Evolutionary conservation across 2,329 filamentous ascomycete species (phyloP).

Genomic region (Scopulariopsis brevicaulis): DNA sequence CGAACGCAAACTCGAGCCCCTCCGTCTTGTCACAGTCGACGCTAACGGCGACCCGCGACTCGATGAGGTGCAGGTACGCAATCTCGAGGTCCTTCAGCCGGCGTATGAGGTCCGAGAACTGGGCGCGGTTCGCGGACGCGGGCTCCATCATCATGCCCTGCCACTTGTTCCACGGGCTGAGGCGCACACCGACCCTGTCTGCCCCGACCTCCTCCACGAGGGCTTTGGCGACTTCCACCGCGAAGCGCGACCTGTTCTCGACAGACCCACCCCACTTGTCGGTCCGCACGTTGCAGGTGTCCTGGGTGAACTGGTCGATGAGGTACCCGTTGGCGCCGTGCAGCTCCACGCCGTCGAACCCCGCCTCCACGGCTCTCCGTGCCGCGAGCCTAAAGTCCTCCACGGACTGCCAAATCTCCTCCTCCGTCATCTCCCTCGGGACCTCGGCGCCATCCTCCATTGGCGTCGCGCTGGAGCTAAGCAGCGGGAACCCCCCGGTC

Average conservation of each 20-base stretch:
- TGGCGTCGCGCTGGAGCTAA: conserved; percentile 19
- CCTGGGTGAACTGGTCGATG: conserved; percentile 50
- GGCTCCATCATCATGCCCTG: conserved; percentile 52
- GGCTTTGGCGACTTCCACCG: conserved; percentile 34
- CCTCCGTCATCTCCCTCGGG: conserved; percentile 52
- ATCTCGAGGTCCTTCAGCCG: conserved; percentile 39
- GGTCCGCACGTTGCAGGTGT: conserved; percentile 36
- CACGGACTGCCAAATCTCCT: conserved; percentile 56
- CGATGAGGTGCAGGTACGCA: conserved; percentile 47
- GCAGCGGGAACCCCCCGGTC: conserved; percentile 2
- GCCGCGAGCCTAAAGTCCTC: conserved; percentile 43
- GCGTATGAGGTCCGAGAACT: conserved; percentile 43
- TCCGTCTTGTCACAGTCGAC: conserved; percentile 20
- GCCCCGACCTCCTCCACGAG: conserved; percentile 31
- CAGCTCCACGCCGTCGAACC: conserved; percentile 59
- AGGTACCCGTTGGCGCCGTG: conserved; percentile 49
- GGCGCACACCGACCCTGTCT: conserved; percentile 37
- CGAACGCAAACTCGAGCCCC: neutral
- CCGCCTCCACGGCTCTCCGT: conserved; percentile 45
- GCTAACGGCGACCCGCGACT: conserved; percentile 34
- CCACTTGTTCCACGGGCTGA: conserved; percentile 46
- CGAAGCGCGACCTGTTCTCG: conserved; percentile 38
- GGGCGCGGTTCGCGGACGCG: conserved; percentile 31
- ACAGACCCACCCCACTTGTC: conserved; percentile 43
- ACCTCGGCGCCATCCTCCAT: conserved; percentile 35